Conservation (phyloP, 2,329 filamentous ascomycete species). For the Cladosporium colombiae region DNA sequence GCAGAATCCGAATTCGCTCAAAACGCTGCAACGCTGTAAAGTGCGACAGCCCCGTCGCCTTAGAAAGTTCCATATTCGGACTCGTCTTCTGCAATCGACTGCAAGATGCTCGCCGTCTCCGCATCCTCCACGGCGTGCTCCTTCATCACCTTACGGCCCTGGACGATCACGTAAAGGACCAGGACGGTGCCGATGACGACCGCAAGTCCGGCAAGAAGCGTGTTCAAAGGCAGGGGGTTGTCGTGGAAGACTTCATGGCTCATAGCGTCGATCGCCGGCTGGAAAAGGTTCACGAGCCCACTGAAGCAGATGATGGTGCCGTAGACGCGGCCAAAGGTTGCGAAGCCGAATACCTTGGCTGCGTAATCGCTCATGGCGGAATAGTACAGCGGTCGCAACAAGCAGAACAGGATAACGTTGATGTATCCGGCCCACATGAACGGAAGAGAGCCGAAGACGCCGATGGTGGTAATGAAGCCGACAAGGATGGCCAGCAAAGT, state of each 20-base stretch:
- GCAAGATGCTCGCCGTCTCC: slow-evolving; percentile 37
- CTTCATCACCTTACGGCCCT: slow-evolving; percentile 45
- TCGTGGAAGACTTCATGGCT: slow-evolving; percentile 71
- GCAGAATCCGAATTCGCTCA: background rate
- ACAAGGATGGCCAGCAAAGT: slow-evolving; percentile 73
- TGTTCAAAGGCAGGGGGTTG: slow-evolving; percentile 76
- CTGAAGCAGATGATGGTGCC: slow-evolving; percentile 83
- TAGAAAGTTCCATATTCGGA: slow-evolving; percentile 23
- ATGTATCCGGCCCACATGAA: slow-evolving; percentile 70
- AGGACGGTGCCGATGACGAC: slow-evolving; percentile 64
- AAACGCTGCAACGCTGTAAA: background rate
- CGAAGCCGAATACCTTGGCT: slow-evolving; percentile 91
- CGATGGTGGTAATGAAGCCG: slow-evolving; percentile 69
- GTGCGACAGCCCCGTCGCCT: background rate
- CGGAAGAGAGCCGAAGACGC: slow-evolving; percentile 74
- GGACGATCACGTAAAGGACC: slow-evolving; percentile 62
- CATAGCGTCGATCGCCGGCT: slow-evolving; percentile 74
- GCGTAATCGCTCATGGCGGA: slow-evolving; percentile 80
- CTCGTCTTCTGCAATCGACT: slow-evolving; percentile 33
- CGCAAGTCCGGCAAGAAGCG: slow-evolving; percentile 64
- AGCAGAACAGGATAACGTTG: slow-evolving; percentile 75
- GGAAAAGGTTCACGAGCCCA: slow-evolving; percentile 79
- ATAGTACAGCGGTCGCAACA: slow-evolving; percentile 88
- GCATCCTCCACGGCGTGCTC: slow-evolving; percentile 43
- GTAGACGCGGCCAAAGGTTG: slow-evolving; percentile 89